Base-by-base conservation (phyloP, 345 rosid species). In the Eucalyptus paniculata region DNA sequence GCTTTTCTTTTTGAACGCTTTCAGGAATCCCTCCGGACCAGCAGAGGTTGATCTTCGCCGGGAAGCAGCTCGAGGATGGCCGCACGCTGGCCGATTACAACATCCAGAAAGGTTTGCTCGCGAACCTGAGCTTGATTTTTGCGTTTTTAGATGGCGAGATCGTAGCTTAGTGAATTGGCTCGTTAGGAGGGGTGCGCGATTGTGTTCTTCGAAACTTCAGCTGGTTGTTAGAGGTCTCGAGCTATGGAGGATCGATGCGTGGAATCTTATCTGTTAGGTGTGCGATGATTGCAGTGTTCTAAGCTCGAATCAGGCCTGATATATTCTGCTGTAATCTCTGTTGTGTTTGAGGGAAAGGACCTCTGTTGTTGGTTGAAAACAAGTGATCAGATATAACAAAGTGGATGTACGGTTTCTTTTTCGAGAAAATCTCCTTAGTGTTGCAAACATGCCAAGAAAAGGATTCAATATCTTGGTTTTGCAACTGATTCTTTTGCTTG, bases 41-140 rank as follows among this genome's bases (percentile, higher is more conserved):
- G 92, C 94, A 92, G 92, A 89, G 94, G 67, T 67, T 92, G 89
- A 92, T 92, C 82, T 92, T 92, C 87, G 94, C 94, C 19, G 94
- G 94, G 21, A 92, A 91, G 90, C 94, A 92, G 91, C 92, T 92
- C 42, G 94, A 91, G 81, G 94, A 92, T 87, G 93, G 94, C 60
- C 93, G 94, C 1, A 92, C 94, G 5, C 90, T 92, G 49, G 94
- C 94, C 4, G 94, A 92, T 56, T 92, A 91, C 90, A 92, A 92
- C 72, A 92, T 92, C 87, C 93, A 92, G 89, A 92, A 92, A 88
- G 94, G 91, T 90, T 44, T 42, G 72, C 82, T 13, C 34, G 16
- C 47, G 80, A 44, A n/a, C 17, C 18, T 11, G 18, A 30, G 40
- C 42, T 89, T n/a, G 5, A 12, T 62, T 26, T 50, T 87, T 14